Base-by-base conservation (phyloP, 163 green algal genomes). In the Chlamydomonas reinhardtii region DNA sequence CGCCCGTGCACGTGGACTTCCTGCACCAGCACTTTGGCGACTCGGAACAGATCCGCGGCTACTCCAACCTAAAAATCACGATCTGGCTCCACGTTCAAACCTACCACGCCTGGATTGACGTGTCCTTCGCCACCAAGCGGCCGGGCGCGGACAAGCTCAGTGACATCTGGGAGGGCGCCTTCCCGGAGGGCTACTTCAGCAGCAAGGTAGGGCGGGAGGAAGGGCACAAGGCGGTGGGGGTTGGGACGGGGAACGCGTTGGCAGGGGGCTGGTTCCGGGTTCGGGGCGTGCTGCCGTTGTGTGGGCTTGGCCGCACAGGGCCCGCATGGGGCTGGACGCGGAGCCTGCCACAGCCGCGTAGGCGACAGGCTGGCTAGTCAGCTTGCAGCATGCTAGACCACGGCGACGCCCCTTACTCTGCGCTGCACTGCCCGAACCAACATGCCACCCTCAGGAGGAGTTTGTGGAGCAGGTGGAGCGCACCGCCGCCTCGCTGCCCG, bases 11-110 rank as follows among this genome's bases (percentile, higher is more conserved):
- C 9, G 82, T 73, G 31, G 89, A 92, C 4, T 91, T 91, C 35
- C 81, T 90, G 31, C 82, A 91, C 70, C 90, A 91, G 70, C 86
- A 91, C 65, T 93, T 93, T 69, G 86, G 86, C 20, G 74, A 91
- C 5, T 74, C 89, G 14, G 90, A 93, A 70, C 39, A 81, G 17
- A 91, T 93, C 74, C 86, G 83, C 20, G 90, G 90, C 25, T 93
- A 89, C 83, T 48, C 48, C 12, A 65, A 39, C 27, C 71, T 93
- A 16, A 14, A 31, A 4, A 84, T 93, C 61, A 80, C 89, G 37
- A 54, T 93, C 24, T 93, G 90, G 90, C 39, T 93, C 56, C 83
- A 80, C 39, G 83, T 76, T 14, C 86, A 76, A 24, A 93, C 90
- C 11, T 91, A 83, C 39, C 83, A 93, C 52, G 39, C 65, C 1